Conservation (phyloP, 257 asterid species). For the Ilex asprella region DNA sequence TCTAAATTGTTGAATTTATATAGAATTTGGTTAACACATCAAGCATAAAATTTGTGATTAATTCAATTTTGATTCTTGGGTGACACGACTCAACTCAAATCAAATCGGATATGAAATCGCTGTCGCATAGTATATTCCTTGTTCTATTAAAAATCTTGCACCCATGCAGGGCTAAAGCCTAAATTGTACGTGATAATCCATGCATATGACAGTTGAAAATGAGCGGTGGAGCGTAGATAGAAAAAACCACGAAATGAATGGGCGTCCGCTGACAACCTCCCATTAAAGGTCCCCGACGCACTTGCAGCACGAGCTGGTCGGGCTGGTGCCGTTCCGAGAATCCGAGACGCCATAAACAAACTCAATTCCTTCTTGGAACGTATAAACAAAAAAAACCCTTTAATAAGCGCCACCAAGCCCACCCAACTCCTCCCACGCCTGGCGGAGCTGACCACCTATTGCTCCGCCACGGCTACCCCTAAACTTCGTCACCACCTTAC, state of each 20-base stretch:
- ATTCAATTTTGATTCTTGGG: too few species aligned
- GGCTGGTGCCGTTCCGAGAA: slow-evolving; percentile 10
- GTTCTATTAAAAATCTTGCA: too few species aligned
- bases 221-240: slow-evolving; percentile 19
- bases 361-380: slow-evolving; percentile 2
- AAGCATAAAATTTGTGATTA: too few species aligned
- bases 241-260: slow-evolving; percentile 25
- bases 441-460: background rate
- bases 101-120: too few species aligned
- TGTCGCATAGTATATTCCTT: too few species aligned
- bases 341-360: background rate
- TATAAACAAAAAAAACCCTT: background rate
- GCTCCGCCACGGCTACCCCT: background rate
- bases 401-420: background rate
- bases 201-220: slow-evolving; percentile 7
- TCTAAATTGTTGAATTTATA: too few species aligned
- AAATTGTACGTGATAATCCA: too few species aligned
- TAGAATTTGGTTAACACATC: too few species aligned
- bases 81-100: too few species aligned
- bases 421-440: background rate
- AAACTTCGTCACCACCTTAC: background rate
- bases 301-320: slow-evolving; percentile 14
- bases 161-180: too few species aligned
- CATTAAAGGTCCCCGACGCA: slow-evolving; percentile 24
- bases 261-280: slow-evolving; percentile 19